Evolutionary conservation across 2,329 filamentous ascomycete species (phyloP), one percentile per base, ranked within the genome.

Genomic region (Exophiala aquamarina): DNA sequence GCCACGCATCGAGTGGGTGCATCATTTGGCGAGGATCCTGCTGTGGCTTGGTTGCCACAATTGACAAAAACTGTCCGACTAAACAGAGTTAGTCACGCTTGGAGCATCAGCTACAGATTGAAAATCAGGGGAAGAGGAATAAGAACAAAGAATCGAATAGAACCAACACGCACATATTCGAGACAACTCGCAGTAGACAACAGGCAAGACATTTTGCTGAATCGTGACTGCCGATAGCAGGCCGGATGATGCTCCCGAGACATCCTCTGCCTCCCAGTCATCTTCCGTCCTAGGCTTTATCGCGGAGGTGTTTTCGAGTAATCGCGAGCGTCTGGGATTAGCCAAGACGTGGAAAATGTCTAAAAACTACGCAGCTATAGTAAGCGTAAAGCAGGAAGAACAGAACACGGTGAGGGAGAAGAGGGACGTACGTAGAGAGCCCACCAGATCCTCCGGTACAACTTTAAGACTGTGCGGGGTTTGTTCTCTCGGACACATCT

Each of bases 391-490:
- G 47, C 49, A 49, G 46, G 35, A 50, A 53, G 37, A 50, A 45
- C 35, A 50, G 36, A 43, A 49, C 43, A 51, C 37, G 40, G 50
- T 47, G 33, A 52, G 35, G n/a, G 37, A 54, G 41, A 52, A 43
- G 41, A 49, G 31, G 39, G 46, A 58, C 53, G 40, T 52, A 58
- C 55, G 31, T 56, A 55, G 46, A 58, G 55, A 53, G 48, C 48
- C 55, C 55, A 58, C 55, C 55, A 58, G 48, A 57, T 57, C 44
- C 55, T 52, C 55, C 55, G 52, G 46, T 58, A 58, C 45, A 53
- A 38, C 54, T 58, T 56, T 35, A 58, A 47, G 38, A 57, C 36
- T 52, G 55, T 54, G 41, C 41, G 40, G 23, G 55, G 51, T 48
- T 55, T 58, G 54, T 58, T 44, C 53, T 56, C 51, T 52, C 48